Evolutionary conservation across 2,329 filamentous ascomycete species (phyloP), one percentile per base, ranked within the genome.

Genomic region (Sarocladium brachiariae): DNA sequence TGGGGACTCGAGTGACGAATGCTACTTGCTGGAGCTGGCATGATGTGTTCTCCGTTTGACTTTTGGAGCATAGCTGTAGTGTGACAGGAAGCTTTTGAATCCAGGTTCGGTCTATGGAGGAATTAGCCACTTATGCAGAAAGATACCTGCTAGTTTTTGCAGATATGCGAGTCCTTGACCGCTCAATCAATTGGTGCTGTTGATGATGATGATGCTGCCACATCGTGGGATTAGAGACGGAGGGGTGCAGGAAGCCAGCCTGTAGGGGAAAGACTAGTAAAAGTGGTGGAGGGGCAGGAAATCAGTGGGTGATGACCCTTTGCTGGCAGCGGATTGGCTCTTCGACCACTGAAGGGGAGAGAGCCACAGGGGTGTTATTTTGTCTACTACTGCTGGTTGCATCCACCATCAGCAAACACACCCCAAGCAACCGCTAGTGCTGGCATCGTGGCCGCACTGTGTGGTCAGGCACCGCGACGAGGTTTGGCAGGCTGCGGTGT

Each of bases 401-500:
- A 47, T 24, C 27, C 43, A 47, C 43, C n/a, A n/a, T n/a, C n/a
- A n/a, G n/a, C n/a, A n/a, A n/a, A n/a, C n/a, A n/a, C n/a, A n/a
- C n/a, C n/a, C n/a, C 43, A 23, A 47, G 21, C 25, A 30, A 14
- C 18, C 43, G 27, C 21, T 23, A 23, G 35, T 43, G 39, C 21
- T 19, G 39, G 21, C 21, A 43, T 43, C 39, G 21, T 25, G 7
- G 21, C 11, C 27, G 43, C 43, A 47, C 43, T 47, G 43, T 47
- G 43, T 47, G 43, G 43, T 47, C 43, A 47, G 43, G 43, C 43
- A 47, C 43, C 43, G 27, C 43, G 27, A 33, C 39, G n/a, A 47
- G 24, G 25, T 31, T 33, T 33, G 27, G 43, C 16, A 23, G 43
- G 43, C 10, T 47, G 43, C 16, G 7, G 19, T 10, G 43, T 47